Percentiles rank a stretch among this genome's conserved stretches.
Evolutionary conservation across 805 yeast genomes (phyloP).

Genomic region (Ogataea trehaloabstinens): DNA sequence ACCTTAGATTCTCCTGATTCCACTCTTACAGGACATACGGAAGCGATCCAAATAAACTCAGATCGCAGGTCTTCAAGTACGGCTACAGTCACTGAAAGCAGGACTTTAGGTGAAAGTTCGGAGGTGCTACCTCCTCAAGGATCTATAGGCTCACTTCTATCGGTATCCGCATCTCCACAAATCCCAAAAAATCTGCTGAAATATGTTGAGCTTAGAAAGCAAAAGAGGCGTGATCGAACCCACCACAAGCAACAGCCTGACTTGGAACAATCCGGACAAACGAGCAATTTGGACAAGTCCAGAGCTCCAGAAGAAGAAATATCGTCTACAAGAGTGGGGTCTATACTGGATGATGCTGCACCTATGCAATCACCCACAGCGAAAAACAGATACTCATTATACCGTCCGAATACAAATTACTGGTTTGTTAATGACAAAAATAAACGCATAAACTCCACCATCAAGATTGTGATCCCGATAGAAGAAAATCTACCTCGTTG

Average conservation of each 20-base stretch:
- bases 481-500: slow-evolving; percentile 69
- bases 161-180: slow-evolving; percentile 65
- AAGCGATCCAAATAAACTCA: background rate
- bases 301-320: slow-evolving; percentile 6
- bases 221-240: slow-evolving; percentile 32
- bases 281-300: slow-evolving; percentile 19
- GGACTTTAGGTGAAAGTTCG: background rate
- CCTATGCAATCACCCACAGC: background rate
- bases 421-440: slow-evolving; percentile 28
- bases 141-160: slow-evolving; percentile 38
- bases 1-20: slow-evolving; percentile 3
- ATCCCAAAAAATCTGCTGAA: slow-evolving; percentile 60
- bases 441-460: slow-evolving; percentile 34
- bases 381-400: slow-evolving; percentile 22
- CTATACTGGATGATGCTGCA: background rate
- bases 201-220: slow-evolving; percentile 49
- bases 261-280: background rate
- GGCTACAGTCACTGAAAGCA: background rate
- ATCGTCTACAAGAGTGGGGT: background rate
- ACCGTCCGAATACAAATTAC: slow-evolving; percentile 32
- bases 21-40: background rate
- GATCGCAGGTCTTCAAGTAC: background rate
- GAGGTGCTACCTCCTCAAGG: slow-evolving; percentile 8
- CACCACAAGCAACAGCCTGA: slow-evolving; percentile 10
- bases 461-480: slow-evolving; percentile 54